phyloP scores from a whole-genome alignment of 176 grass and related monocot species.

The Eleusine indica region DNA sequence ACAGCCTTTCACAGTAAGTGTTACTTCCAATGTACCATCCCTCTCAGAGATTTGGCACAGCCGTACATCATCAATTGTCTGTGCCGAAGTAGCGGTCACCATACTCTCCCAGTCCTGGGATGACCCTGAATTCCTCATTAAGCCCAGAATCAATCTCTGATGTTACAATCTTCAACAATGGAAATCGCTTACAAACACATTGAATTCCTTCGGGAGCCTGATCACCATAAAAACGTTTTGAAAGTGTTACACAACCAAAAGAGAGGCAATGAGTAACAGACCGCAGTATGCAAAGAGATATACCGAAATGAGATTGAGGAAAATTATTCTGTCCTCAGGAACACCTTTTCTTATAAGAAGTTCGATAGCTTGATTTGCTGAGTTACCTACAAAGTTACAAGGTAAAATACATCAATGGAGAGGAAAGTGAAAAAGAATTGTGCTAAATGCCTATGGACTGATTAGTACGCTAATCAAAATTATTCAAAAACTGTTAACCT shows the following conservation, averaged over 20 bases:
- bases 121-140: conserved; percentile 86
- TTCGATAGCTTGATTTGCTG: conserved; percentile 91
- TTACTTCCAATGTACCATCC: conserved; percentile 16
- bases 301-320: conserved; percentile 98
- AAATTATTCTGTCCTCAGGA: conserved; percentile 87
- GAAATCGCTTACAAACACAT: conserved; percentile 82
- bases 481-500: background rate
- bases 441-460: background rate
- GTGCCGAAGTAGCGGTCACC: conserved; percentile 97
- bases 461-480: background rate
- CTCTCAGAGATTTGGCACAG: background rate
- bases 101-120: conserved; percentile 92
- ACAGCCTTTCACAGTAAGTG: background rate
- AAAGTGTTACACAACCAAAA: background rate
- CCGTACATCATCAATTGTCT: conserved; percentile 55
- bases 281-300: background rate
- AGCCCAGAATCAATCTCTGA: conserved; percentile 89
- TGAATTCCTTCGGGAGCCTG: conserved; percentile 98
- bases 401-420: background rate
- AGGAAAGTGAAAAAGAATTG: background rate
- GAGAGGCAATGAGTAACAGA: background rate
- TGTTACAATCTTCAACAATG: conserved; percentile 84
- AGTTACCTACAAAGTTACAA: conserved; percentile 66
- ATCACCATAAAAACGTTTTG: background rate
- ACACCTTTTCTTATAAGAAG: conserved; percentile 96